Evolutionary conservation across 2,329 filamentous ascomycete genomes (phyloP).

Genomic region (Trichoderma sp.): DNA sequence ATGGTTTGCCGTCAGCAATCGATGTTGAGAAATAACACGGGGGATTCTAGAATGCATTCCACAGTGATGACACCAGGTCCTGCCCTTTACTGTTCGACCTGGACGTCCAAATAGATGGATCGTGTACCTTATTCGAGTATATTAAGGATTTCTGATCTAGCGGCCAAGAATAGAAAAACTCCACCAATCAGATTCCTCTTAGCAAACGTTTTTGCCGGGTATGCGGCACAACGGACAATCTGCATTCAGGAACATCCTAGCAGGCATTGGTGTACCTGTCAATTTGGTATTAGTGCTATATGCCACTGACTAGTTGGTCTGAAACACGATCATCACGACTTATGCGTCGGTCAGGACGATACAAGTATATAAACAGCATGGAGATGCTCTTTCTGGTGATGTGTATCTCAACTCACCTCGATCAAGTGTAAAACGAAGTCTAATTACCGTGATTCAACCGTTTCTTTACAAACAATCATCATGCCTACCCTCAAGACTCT

Average conservation of each 20-base stretch:
- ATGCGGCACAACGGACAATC: slow-evolving; percentile 8
- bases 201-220: not conserved
- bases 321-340: not conserved
- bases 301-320: not conserved
- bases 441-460: not conserved
- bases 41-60: not conserved
- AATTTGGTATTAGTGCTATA: not conserved
- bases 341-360: not conserved
- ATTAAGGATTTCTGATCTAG: not conserved
- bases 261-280: slow-evolving; percentile 3
- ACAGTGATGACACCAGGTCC: not conserved
- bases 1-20: not conserved
- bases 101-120: not conserved
- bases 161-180: not conserved
- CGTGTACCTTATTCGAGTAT: not conserved
- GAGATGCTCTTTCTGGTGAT: not conserved
- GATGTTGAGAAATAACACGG: not conserved
- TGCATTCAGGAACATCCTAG: not conserved
- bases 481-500: slow-evolving; percentile 14
- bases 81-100: not conserved
- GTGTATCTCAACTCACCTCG: not conserved
- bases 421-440: not conserved
- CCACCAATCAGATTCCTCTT: not conserved
- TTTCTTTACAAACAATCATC: not conserved
- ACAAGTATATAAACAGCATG: not conserved